Conservation (phyloP, 2,329 filamentous ascomycete genomes). For the Blastomyces silverae region DNA sequence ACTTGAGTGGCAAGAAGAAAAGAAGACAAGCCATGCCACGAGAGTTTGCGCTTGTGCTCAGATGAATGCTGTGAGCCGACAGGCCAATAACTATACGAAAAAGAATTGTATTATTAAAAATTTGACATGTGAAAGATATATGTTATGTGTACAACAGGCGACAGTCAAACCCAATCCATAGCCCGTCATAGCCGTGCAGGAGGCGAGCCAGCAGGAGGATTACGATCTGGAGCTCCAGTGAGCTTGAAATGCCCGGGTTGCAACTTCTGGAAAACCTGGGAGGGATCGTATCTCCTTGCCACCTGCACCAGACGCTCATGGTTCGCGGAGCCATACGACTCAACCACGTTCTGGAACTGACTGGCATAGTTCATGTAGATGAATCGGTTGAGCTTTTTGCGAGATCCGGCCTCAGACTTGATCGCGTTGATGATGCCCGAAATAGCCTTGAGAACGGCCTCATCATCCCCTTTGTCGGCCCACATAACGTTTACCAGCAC, state of each 20-base stretch:
- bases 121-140: conserved; percentile 1
- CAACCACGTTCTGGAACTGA: conserved; percentile 39
- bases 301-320: conserved; percentile 29
- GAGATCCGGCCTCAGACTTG: conserved; percentile 27
- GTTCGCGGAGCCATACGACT: conserved; percentile 39
- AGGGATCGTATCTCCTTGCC: conserved; percentile 37
- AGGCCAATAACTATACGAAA: background rate
- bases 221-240: conserved; percentile 14
- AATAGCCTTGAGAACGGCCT: conserved; percentile 25
- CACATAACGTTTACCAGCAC: conserved; percentile 31
- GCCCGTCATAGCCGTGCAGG: background rate
- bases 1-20: background rate
- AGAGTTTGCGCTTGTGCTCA: background rate
- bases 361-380: conserved; percentile 47
- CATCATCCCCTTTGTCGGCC: conserved; percentile 31
- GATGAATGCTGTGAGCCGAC: background rate
- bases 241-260: conserved; percentile 42
- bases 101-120: conserved; percentile 5
- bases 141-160: conserved; percentile 5
- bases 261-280: conserved; percentile 35
- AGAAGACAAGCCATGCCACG: background rate
- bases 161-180: background rate
- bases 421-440: conserved; percentile 27
- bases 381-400: conserved; percentile 30
- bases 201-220: background rate